Evolutionary conservation across 495 filamentous ascomycete genomes (phyloP), one percentile per base, ranked within the genome.

Genomic region (Astrocystis sublimbata): DNA sequence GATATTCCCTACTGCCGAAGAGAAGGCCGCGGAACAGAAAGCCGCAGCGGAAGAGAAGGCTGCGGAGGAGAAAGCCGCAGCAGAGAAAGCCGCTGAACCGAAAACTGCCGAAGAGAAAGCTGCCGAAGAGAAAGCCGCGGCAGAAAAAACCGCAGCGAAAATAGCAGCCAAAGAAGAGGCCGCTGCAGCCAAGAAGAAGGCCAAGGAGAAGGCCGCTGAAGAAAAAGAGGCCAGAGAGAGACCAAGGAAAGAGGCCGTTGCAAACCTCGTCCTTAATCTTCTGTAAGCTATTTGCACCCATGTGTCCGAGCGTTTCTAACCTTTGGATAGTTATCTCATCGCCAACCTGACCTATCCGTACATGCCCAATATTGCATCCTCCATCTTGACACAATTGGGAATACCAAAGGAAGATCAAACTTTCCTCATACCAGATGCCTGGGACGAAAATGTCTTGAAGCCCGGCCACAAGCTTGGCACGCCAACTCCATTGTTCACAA

Each of bases 381-480:
- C 50, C 6, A 62, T 62, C 7, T 26, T 62, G 31, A 21, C 40
- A 28, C 60, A 62, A 45, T 4, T 62, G 30, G 60, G 60, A 0
- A 6, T 62, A 4, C 58, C 58, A 8, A 51, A 51, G 15, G 92
- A 96, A 75, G 96, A 96, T 76, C 83, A 83, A 38, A 86, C 86
- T 58, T 86, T 92, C 78, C 96, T 60, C 93, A 96, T 75, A 81
- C 93, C 55, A 83, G 92, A 62, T 85, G 92, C 73, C 88, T 98
- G 60, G 60, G 56, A 41, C 6, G 60, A 13, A 0, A 30, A 55
- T 6, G 33, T 51, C n/a, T 73, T 96, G 45, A 82, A 87, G 65
- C 80, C 86, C 0, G 89, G 89, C 52, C 92, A 97, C 74, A 86
- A 86, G 66, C 87, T 98, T 60, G 90, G 91, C 64, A 90, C 89